phyloP scores from a whole-genome alignment of 169 alveolate genomes.

The Plasmodium chabaudi region DNA sequence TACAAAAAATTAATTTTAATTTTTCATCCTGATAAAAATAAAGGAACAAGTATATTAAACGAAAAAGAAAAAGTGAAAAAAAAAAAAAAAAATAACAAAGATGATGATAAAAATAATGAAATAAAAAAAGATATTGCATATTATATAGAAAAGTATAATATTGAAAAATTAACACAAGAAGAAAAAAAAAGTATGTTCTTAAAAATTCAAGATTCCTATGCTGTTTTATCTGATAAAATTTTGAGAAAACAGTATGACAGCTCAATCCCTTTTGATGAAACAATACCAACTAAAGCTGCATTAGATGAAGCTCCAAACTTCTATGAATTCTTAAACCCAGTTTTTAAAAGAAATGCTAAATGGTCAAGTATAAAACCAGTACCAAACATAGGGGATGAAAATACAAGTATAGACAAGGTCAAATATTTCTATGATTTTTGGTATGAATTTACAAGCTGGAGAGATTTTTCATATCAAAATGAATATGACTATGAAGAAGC shows the following conservation, averaged over 20 bases:
- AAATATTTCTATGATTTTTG: slow-evolving; percentile 93
- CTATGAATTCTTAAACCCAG: slow-evolving; percentile 86
- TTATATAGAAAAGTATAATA: slow-evolving; percentile 78
- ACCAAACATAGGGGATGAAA: slow-evolving; percentile 92
- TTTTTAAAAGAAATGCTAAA: slow-evolving; percentile 85
- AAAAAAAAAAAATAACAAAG: slow-evolving; percentile 66
- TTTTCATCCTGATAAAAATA: slow-evolving; percentile 86
- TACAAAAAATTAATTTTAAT: slow-evolving; percentile 82
- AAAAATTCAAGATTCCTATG: slow-evolving; percentile 94
- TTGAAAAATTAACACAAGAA: slow-evolving; percentile 77
- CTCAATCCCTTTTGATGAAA: slow-evolving; percentile 94
- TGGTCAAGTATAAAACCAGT: slow-evolving; percentile 95
- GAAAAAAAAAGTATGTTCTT: slow-evolving; percentile 85
- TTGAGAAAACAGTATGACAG: slow-evolving; percentile 93
- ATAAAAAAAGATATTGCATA: slow-evolving; percentile 41
- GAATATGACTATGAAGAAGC: slow-evolving; percentile 94
- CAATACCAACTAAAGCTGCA: slow-evolving; percentile 89
- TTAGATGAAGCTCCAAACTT: slow-evolving; percentile 85
- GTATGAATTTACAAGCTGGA: slow-evolving; percentile 92
- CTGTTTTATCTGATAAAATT: slow-evolving; percentile 89
- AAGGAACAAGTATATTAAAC: slow-evolving; percentile 35
- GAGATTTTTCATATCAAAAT: slow-evolving; percentile 93
- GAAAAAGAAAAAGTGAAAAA: slow-evolving; percentile 75
- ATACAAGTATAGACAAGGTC: slow-evolving; percentile 88
- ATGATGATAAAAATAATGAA: slow-evolving; percentile 18